Percentiles rank a stretch among this genome's conserved stretches.
phyloP scores from a whole-genome alignment of 192 early-diverging fungal species.

The Phycomyces blakesleeanus region DNA sequence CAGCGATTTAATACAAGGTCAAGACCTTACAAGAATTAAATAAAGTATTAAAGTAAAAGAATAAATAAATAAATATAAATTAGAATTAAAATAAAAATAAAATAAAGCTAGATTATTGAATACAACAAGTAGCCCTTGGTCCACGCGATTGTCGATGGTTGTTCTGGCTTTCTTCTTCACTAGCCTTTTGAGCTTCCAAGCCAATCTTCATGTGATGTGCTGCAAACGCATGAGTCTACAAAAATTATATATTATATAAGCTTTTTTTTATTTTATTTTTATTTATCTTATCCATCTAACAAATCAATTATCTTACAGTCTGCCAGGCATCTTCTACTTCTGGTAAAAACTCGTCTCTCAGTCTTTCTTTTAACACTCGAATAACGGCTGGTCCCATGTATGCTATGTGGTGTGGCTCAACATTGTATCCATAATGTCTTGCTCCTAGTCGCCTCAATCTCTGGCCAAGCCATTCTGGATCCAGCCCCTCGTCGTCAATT shows the following conservation, averaged over 20 bases:
- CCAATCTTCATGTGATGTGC: constrained; percentile 20
- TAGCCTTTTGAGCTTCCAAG: neutral
- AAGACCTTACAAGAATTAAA: too few relatives aligned
- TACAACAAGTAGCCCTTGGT: neutral
- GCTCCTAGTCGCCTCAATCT: constrained; percentile 12
- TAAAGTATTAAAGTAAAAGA: too few relatives aligned
- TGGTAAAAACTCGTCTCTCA: constrained; percentile 15
- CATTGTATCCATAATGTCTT: constrained; percentile 3
- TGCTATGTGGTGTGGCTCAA: constrained; percentile 16
- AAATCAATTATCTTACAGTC: constrained; percentile 1
- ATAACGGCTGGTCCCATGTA: constrained; percentile 15
- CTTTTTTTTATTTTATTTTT: constrained; percentile 2
- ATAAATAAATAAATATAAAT: too few relatives aligned
- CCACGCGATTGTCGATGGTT: constrained; percentile 2
- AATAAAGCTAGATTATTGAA: neutral
- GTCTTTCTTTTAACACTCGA: neutral
- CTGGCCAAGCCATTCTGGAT: constrained; percentile 2
- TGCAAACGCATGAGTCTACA: constrained; percentile 16
- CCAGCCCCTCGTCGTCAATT: neutral
- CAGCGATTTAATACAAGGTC: too few relatives aligned
- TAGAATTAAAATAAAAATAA: too few relatives aligned
- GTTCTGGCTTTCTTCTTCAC: neutral
- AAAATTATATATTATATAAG: neutral
- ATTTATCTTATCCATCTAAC: too few relatives aligned
- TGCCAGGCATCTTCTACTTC: constrained; percentile 22